Evolutionary conservation across 805 yeast species (phyloP).

Genomic region (Isabelozyma heimii): DNA sequence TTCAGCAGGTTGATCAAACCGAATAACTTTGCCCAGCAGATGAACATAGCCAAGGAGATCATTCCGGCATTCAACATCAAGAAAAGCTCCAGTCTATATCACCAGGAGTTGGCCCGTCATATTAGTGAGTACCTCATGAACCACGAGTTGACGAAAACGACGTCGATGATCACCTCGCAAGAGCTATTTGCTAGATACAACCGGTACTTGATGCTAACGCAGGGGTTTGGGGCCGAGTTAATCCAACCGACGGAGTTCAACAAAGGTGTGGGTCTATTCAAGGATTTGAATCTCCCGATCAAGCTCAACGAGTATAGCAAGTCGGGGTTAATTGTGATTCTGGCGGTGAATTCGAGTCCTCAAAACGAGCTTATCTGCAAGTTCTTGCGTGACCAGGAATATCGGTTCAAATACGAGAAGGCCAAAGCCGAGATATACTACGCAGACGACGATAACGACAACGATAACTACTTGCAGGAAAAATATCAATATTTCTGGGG

Average conservation of each 20-base stretch:
- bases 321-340: conserved; percentile 33
- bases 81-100: conserved; percentile 36
- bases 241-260: conserved; percentile 68
- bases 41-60: conserved; percentile 1
- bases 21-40: neutral
- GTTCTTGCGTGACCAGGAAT: conserved; percentile 20
- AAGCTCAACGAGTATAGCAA: conserved; percentile 29
- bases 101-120: conserved; percentile 74
- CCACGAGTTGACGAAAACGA: conserved; percentile 23
- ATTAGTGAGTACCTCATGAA: conserved; percentile 63
- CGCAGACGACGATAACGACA: conserved; percentile 4
- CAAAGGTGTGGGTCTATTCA: conserved; percentile 59
- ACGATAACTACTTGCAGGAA: conserved; percentile 12
- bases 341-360: conserved; percentile 18
- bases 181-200: conserved; percentile 43
- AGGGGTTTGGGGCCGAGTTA: conserved; percentile 56
- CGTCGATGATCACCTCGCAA: conserved; percentile 39
- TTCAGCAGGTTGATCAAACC: conserved; percentile 24
- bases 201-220: conserved; percentile 29
- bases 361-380: conserved; percentile 26
- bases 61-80: conserved; percentile 36
- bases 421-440: conserved; percentile 16
- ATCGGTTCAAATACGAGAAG: conserved; percentile 20
- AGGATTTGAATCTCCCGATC: conserved; percentile 56
- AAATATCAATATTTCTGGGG: conserved; percentile 28